Conservation (phyloP, 1,139 yeast genomes). For the Hansenula sp. region DNA sequence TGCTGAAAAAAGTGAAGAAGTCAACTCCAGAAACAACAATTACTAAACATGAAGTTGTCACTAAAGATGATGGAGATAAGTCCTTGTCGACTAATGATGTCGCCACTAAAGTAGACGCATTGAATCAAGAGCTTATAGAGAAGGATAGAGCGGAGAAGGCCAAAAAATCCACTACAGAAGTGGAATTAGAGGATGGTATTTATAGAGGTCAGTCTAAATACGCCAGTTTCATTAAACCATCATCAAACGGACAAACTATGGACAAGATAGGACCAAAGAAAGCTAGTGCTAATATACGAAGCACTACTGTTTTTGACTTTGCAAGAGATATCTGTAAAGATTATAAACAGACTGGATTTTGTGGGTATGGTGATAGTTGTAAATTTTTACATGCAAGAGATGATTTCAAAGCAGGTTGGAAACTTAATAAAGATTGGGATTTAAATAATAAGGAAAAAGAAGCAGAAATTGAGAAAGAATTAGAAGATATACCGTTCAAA, state of each 20-base stretch:
- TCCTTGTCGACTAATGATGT: slow-evolving; percentile 23
- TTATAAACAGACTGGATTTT: slow-evolving; percentile 84
- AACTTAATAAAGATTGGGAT: slow-evolving; percentile 74
- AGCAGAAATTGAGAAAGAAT: slow-evolving; percentile 12
- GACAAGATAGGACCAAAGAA: slow-evolving; percentile 33
- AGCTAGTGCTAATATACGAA: slow-evolving; percentile 44
- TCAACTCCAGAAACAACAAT: slow-evolving; percentile 3
- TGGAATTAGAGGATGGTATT: slow-evolving; percentile 20
- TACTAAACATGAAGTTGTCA: neutral
- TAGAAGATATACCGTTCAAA: slow-evolving; percentile 47
- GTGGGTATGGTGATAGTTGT: slow-evolving; percentile 99
- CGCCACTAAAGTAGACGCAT: slow-evolving; percentile 31
- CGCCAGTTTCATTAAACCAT: slow-evolving; percentile 20
- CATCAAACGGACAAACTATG: slow-evolving; percentile 14
- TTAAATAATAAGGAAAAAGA: slow-evolving; percentile 13
- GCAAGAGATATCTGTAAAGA: slow-evolving; percentile 96
- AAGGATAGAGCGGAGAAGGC: slow-evolving; percentile 14
- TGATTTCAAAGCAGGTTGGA: slow-evolving; percentile 74
- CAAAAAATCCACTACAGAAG: slow-evolving; percentile 5
- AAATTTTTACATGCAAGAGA: slow-evolving; percentile 89
- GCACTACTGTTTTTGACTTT: slow-evolving; percentile 80
- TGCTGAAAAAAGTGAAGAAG: slow-evolving; percentile 7
- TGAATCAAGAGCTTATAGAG: slow-evolving; percentile 28
- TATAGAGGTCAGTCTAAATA: slow-evolving; percentile 32
- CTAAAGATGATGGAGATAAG: neutral